phyloP scores from a whole-genome alignment of 441 rosid genomes.

The Pelargonium citronellum region DNA sequence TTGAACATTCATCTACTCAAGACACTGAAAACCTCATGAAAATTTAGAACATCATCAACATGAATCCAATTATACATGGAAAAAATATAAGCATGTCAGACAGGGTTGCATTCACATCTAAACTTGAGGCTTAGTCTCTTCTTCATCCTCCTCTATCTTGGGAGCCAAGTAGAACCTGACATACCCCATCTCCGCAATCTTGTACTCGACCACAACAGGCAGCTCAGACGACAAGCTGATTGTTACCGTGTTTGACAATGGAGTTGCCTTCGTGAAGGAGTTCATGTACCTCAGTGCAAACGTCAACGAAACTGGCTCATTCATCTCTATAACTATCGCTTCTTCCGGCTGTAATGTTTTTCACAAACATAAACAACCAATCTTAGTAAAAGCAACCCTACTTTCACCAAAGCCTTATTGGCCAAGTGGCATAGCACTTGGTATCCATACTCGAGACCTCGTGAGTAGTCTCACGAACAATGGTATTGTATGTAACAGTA shows the following conservation, averaged over 20 bases:
- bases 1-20: too few relatives aligned
- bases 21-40: too few relatives aligned
- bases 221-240: slow-evolving; percentile 86
- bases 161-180: slow-evolving; percentile 86
- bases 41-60: too few relatives aligned
- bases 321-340: slow-evolving; percentile 74
- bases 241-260: slow-evolving; percentile 66
- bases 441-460: too few relatives aligned
- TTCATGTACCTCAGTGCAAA: slow-evolving; percentile 94
- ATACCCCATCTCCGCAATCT: slow-evolving; percentile 94
- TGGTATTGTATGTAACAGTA: too few relatives aligned
- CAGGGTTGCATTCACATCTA: background rate
- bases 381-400: background rate
- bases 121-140: slow-evolving; percentile 51
- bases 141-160: slow-evolving; percentile 86
- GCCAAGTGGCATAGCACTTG: too few relatives aligned
- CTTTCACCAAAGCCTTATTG: too few relatives aligned
- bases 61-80: too few relatives aligned
- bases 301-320: slow-evolving; percentile 83
- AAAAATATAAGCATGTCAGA: too few relatives aligned
- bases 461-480: too few relatives aligned
- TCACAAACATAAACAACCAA: slow-evolving; percentile 16
- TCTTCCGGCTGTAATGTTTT: slow-evolving; percentile 72
- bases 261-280: slow-evolving; percentile 88
- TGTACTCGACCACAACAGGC: slow-evolving; percentile 95